These are phyloP conservation scores for Cyanidium caldarium DNA, from an alignment of 23 red algal species.

Conservation along the genomic window DNA sequence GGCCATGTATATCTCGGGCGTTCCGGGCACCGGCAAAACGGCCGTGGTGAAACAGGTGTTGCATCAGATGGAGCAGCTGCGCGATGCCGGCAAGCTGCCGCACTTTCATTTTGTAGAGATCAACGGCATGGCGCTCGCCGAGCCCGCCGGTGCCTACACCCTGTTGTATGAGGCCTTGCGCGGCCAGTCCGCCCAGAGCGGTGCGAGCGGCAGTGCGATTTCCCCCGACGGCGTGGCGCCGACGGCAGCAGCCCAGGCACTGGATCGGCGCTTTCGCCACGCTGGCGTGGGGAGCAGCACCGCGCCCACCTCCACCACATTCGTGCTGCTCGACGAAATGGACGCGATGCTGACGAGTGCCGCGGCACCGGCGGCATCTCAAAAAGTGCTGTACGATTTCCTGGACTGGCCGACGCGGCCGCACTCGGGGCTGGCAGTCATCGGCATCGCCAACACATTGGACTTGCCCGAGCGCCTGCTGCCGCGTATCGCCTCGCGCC, in stretches of 20 bases:
- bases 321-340: slow-evolving; percentile 90
- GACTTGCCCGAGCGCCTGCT: slow-evolving; percentile 79
- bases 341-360: slow-evolving; percentile 40
- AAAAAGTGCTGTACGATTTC: slow-evolving; percentile 75
- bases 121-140: slow-evolving; percentile 82
- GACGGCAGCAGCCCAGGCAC: slow-evolving; percentile 6
- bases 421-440: slow-evolving; percentile 40
- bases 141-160: slow-evolving; percentile 52
- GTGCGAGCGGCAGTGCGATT: neutral
- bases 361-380: slow-evolving; percentile 5
- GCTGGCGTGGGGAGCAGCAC: neutral
- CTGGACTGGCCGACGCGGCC: slow-evolving; percentile 73
- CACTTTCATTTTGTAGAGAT: slow-evolving; percentile 60
- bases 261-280: slow-evolving; percentile 4
- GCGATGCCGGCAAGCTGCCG: neutral
- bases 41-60: slow-evolving; percentile 64
- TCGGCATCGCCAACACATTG: slow-evolving; percentile 93
- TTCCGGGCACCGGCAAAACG: slow-evolving; percentile 95
- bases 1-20: slow-evolving; percentile 77
- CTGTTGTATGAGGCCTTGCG: slow-evolving; percentile 26
- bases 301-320: neutral
- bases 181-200: neutral
- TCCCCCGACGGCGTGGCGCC: slow-evolving; percentile 14
- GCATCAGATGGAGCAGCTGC: slow-evolving; percentile 12
- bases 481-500: slow-evolving; percentile 46